These are phyloP conservation scores for Leccinum fuscescens DNA, from an alignment of 1,284 basidiomycete genomes.

Conservation along the genomic window DNA sequence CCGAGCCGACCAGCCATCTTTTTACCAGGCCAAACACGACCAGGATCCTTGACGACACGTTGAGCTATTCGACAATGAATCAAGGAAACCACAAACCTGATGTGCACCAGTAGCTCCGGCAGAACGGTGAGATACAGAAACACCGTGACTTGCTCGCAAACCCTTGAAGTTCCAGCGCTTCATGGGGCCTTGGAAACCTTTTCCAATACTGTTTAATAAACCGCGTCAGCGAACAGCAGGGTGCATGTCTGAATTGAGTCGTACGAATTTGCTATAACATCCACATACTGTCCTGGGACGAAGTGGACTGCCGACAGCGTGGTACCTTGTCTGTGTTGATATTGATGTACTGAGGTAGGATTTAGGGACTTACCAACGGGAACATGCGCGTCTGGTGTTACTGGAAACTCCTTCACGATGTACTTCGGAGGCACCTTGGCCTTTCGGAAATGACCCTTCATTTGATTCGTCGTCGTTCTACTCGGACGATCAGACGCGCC, in stretches of 20 bases:
- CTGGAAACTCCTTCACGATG: conserved; percentile 86
- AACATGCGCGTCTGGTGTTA: conserved; percentile 86
- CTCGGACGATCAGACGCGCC: conserved; percentile 70
- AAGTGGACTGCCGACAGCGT: conserved; percentile 91
- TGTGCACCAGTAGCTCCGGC: conserved; percentile 94
- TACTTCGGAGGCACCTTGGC: conserved; percentile 86
- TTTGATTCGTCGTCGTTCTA: conserved; percentile 69
- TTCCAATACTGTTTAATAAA: conserved; percentile 71
- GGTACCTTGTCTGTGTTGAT: conserved; percentile 57
- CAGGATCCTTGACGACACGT: conserved; percentile 70
- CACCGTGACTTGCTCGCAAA: conserved; percentile 93
- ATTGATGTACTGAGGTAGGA: neutral
- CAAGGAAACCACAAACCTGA: conserved; percentile 57
- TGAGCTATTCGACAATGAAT: conserved; percentile 15
- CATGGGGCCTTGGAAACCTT: conserved; percentile 97
- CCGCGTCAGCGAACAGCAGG: conserved; percentile 10
- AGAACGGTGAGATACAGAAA: conserved; percentile 91
- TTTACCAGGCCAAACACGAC: conserved; percentile 92
- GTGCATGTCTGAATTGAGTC: conserved; percentile 27
- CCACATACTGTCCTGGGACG: conserved; percentile 96
- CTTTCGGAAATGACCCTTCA: conserved; percentile 86
- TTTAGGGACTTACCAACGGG: conserved; percentile 64
- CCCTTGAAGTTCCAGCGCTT: conserved; percentile 96
- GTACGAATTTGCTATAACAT: conserved; percentile 90
- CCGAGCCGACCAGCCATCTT: conserved; percentile 99